These are phyloP conservation scores for Lyophyllum decastes DNA, from an alignment of 768 basidiomycete species.

Conservation along the genomic window DNA sequence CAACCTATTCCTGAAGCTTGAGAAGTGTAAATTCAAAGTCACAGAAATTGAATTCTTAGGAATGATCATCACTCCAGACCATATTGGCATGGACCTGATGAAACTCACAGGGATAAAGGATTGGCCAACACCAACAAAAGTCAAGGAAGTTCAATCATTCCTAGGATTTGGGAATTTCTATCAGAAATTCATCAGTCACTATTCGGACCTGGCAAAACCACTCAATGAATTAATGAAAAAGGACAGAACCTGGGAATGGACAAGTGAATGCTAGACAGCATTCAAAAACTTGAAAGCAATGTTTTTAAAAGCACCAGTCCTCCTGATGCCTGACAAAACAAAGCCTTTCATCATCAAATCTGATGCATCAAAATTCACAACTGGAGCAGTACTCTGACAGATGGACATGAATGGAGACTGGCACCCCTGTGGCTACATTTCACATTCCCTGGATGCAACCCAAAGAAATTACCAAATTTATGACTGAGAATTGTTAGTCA, in stretches of 20 bases:
- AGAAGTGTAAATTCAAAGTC: constrained; percentile 35
- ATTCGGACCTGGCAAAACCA: constrained; percentile 25
- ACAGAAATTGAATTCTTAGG: constrained; percentile 31
- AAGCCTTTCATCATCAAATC: too few relatives aligned
- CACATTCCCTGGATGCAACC: too few relatives aligned
- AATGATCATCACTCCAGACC: constrained; percentile 23
- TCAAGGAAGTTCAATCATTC: constrained; percentile 37
- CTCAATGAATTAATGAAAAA: constrained; percentile 29
- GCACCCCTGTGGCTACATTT: too few relatives aligned
- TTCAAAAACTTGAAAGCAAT: constrained; percentile 29
- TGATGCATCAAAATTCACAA: too few relatives aligned
- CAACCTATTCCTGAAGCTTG: constrained; percentile 31
- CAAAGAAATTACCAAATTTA: constrained; percentile 29
- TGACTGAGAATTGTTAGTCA: constrained; percentile 45
- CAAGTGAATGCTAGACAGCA: constrained; percentile 10
- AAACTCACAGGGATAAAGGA: constrained; percentile 37
- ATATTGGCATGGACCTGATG: constrained; percentile 34
- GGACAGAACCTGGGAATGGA: constrained; percentile 28
- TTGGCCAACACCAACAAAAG: constrained; percentile 36
- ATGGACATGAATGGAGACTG: too few relatives aligned
- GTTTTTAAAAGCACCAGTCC: constrained; percentile 12
- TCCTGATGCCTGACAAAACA: too few relatives aligned
- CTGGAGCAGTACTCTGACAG: too few relatives aligned
- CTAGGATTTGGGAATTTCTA: constrained; percentile 45
- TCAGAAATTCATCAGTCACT: constrained; percentile 32